Evolutionary conservation across 495 filamentous ascomycete genomes (phyloP), one percentile per base, ranked within the genome.

Genomic region (Penicillium chermesinum): DNA sequence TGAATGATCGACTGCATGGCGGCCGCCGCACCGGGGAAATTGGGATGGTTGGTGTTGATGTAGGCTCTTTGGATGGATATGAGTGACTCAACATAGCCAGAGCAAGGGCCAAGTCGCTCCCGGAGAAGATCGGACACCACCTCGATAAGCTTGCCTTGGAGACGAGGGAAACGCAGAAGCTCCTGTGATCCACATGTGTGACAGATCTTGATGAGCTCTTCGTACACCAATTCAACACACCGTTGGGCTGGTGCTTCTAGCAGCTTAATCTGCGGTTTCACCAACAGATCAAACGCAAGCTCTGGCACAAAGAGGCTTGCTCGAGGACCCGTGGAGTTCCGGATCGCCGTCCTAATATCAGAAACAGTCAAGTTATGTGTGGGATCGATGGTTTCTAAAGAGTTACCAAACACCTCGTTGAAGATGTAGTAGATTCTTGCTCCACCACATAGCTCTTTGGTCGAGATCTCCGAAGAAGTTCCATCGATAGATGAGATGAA

Each of bases 351-450:
- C 59, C 94, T 83, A 49, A 99, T 99, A 60, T 99, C 93, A n/a
- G 90, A 83, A 10, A 91, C 86, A 12, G 91, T 93, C 53, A 99
- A 82, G 61, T 97, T 97, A 15, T 84, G 85, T 1, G 90, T 97
- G 5, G 93, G 93, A 57, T 97, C 91, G 51, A 99, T 95, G 6
- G 89, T 86, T 65, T 97, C 94, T 18, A 99, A 72, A 8, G 91
- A 95, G 67, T 94, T 96, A 39, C 93, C 94, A 67, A 97, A 99
- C 12, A 99, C 94, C 33, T 91, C 96, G 66, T 99, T 99, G 75
- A 99, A 99, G 43, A 99, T 97, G 67, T 99, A 99, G 69, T 99
- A 99, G 51, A 99, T 96, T 18, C 93, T 81, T 14, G 93, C 93
- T 49, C 93, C 93, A 55, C 93, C 93, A 59, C 93, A 96, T 3